Conservation (phyloP, 768 basidiomycete species). For the Suillus subluteus region DNA sequence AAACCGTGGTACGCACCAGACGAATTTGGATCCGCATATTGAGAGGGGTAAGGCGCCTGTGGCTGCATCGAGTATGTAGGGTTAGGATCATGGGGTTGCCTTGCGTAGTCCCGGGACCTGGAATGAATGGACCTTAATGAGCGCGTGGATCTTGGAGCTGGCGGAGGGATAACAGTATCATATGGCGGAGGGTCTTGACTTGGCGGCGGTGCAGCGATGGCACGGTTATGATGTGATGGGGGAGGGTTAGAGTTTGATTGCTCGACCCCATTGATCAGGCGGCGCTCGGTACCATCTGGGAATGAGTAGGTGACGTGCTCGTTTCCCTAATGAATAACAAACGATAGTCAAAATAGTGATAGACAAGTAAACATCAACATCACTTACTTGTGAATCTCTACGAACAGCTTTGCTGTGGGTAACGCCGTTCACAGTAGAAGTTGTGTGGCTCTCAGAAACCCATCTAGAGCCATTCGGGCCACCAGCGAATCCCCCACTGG, state of each 20-base stretch:
- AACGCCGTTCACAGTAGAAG: slow-evolving; percentile 66
- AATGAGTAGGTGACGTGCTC: slow-evolving; percentile 69
- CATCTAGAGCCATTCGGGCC: slow-evolving; percentile 39
- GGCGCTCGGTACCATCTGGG: slow-evolving; percentile 67
- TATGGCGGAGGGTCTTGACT: slow-evolving; percentile 24
- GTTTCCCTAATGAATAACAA: slow-evolving; percentile 57
- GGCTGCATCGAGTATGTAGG: neutral
- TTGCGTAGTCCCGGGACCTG: neutral
- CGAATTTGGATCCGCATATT: neutral
- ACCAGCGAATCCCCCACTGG: slow-evolving; percentile 12
- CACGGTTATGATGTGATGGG: slow-evolving; percentile 18
- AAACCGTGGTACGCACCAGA: neutral
- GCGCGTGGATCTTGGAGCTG: neutral
- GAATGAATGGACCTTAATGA: neutral
- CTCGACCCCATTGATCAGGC: slow-evolving; percentile 70
- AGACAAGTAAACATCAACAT: neutral
- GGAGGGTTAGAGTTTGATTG: slow-evolving; percentile 29
- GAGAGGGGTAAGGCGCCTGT: neutral
- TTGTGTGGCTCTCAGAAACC: slow-evolving; percentile 60
- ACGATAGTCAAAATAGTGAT: slow-evolving; percentile 12
- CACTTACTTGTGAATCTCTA: slow-evolving; percentile 61
- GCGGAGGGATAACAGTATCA: slow-evolving; percentile 11
- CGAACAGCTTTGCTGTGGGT: slow-evolving; percentile 59
- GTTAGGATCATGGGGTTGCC: neutral
- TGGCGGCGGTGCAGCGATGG: neutral